Conservation (phyloP, 441 rosid species). For the Brassica balearica region DNA sequence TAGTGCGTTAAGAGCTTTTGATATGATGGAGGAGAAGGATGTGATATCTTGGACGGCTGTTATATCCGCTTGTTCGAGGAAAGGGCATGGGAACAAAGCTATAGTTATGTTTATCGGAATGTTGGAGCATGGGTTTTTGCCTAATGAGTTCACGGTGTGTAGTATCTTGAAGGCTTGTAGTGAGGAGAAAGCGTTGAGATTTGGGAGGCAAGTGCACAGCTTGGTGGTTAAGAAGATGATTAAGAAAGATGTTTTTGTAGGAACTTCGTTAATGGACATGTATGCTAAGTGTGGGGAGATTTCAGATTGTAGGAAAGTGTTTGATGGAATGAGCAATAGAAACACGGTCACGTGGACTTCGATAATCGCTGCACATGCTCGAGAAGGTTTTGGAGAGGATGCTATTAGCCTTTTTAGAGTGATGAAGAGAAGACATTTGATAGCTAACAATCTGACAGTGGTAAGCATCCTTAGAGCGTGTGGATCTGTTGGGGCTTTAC, state of each 20-base stretch:
- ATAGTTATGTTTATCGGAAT: constrained; percentile 60
- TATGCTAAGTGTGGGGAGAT: constrained; percentile 87
- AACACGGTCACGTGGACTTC: constrained; percentile 88
- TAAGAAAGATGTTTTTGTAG: constrained; percentile 67
- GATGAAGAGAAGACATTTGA: constrained; percentile 70
- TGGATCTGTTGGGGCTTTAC: constrained; percentile 63
- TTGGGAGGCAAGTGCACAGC: constrained; percentile 78
- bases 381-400: constrained; percentile 73
- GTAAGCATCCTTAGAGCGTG: constrained; percentile 85
- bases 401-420: constrained; percentile 70
- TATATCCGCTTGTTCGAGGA: constrained; percentile 80
- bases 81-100: constrained; percentile 59
- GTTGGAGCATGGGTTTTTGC: constrained; percentile 65
- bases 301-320: constrained; percentile 63
- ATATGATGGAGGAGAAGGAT: constrained; percentile 64
- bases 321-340: constrained; percentile 67
- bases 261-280: constrained; percentile 81
- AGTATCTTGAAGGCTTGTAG: constrained; percentile 77
- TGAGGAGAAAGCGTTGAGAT: constrained; percentile 57
- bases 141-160: constrained; percentile 75
- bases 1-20: constrained; percentile 57
- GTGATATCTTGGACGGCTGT: constrained; percentile 85
- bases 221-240: constrained; percentile 64
- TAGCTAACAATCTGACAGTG: constrained; percentile 68
- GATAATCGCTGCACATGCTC: constrained; percentile 80